Evolutionary conservation across 805 yeast genomes (phyloP).

Genomic region (Ogataea allantospora): DNA sequence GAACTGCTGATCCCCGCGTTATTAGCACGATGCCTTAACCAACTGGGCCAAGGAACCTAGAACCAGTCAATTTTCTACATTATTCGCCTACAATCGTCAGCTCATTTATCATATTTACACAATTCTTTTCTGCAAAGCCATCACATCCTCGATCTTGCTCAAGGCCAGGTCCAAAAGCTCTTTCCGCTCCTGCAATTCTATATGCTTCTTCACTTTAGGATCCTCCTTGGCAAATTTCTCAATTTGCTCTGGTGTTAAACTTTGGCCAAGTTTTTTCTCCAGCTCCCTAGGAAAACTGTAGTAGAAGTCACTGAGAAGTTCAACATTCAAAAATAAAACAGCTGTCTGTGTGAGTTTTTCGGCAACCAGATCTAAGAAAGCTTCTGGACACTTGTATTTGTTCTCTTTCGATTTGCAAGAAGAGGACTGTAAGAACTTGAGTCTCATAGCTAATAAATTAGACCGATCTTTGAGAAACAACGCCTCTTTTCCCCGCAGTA

Average conservation of each 20-base stretch:
- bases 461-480: constrained; percentile 73
- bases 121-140: constrained; percentile 54
- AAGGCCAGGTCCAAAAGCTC: constrained; percentile 83
- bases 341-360: constrained; percentile 92
- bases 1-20: constrained; percentile 73
- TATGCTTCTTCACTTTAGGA: constrained; percentile 84
- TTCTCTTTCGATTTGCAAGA: constrained; percentile 76
- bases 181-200: constrained; percentile 90
- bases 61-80: background rate
- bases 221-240: constrained; percentile 93
- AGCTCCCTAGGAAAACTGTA: constrained; percentile 94
- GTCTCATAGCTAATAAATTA: constrained; percentile 66
- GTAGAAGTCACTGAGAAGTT: constrained; percentile 88
- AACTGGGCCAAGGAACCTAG: constrained; percentile 43
- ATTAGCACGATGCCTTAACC: constrained; percentile 47
- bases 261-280: constrained; percentile 67
- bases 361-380: constrained; percentile 87
- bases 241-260: constrained; percentile 69
- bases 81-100: background rate
- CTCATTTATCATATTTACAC: background rate
- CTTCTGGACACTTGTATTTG: constrained; percentile 91
- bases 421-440: constrained; percentile 70
- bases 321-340: constrained; percentile 88
- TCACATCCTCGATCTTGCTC: constrained; percentile 79
- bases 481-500: constrained; percentile 82